Conservation (phyloP, 1,284 basidiomycete genomes). For the Leccinum cinnamomeum region DNA sequence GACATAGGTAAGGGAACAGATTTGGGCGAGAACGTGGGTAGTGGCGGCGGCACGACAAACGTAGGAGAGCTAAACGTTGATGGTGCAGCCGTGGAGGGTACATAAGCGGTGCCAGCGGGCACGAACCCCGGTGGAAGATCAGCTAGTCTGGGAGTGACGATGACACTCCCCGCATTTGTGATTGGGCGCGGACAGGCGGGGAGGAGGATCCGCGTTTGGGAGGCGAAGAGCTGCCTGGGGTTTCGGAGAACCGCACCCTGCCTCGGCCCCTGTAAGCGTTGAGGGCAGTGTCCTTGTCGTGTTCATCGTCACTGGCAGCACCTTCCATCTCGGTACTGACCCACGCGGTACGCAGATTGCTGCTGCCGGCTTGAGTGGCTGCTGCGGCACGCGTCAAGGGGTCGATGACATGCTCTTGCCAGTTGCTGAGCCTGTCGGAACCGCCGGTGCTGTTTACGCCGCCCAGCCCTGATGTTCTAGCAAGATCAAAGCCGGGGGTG, state of each 20-base stretch:
- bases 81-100: neutral
- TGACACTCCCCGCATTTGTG: neutral
- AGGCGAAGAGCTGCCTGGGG: conserved; percentile 13
- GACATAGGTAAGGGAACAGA: conserved; percentile 10
- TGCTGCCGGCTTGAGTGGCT: neutral
- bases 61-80: conserved; percentile 16
- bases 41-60: conserved; percentile 18
- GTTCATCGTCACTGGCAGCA: conserved; percentile 22
- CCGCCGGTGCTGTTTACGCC: conserved; percentile 7
- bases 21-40: conserved; percentile 18
- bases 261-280: conserved; percentile 9
- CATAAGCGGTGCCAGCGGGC: conserved; percentile 19
- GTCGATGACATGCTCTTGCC: conserved; percentile 29
- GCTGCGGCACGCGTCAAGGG: conserved; percentile 12
- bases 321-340: conserved; percentile 29
- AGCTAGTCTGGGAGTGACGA: conserved; percentile 16
- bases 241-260: conserved; percentile 18
- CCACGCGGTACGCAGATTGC: conserved; percentile 13
- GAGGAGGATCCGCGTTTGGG: conserved; percentile 13
- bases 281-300: conserved; percentile 18
- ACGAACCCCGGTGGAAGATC: conserved; percentile 30
- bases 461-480: conserved; percentile 10
- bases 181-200: conserved; percentile 12
- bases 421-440: conserved; percentile 21
- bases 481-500: conserved; percentile 51